A percentile compares a stretch with the other conserved stretches of the same genome.
Evolutionary conservation across 495 filamentous ascomycete species (phyloP).

Genomic region (Penicillium tannophilum): DNA sequence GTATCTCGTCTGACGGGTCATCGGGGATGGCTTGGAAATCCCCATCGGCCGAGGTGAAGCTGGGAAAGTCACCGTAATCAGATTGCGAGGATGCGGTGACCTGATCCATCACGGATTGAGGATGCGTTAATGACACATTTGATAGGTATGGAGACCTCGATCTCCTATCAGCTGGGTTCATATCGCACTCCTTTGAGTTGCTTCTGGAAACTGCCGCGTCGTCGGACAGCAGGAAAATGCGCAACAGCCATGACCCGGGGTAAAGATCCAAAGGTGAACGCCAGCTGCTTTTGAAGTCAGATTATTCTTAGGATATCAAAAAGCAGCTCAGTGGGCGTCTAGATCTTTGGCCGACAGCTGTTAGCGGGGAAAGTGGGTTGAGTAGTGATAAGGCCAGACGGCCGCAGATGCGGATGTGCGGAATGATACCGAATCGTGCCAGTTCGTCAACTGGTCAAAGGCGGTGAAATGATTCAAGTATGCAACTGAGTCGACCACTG

Average conservation of each 20-base stretch:
- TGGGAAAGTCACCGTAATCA: conserved; percentile 51
- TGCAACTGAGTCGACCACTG: background rate
- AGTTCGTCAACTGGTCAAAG: conserved; percentile 2
- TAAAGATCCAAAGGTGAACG: background rate
- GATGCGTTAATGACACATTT: background rate
- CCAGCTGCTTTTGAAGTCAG: no score
- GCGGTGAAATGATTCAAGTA: background rate
- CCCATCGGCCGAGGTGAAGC: conserved; percentile 33
- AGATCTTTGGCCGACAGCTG: background rate
- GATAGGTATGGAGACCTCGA: background rate
- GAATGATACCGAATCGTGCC: background rate
- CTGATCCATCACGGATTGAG: background rate
- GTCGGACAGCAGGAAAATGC: conserved; percentile 3
- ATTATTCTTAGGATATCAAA: background rate
- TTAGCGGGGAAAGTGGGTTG: background rate
- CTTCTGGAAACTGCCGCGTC: background rate
- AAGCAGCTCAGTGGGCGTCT: background rate
- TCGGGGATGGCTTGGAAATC: conserved; percentile 2
- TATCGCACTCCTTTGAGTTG: background rate
- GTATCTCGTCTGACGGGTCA: background rate
- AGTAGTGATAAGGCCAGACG: background rate
- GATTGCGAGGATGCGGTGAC: conserved; percentile 30
- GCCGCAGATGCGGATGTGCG: background rate
- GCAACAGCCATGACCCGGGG: background rate
- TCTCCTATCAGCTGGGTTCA: background rate